Conservation (phyloP, 441 rosid species). For the Populus hybrid region DNA sequence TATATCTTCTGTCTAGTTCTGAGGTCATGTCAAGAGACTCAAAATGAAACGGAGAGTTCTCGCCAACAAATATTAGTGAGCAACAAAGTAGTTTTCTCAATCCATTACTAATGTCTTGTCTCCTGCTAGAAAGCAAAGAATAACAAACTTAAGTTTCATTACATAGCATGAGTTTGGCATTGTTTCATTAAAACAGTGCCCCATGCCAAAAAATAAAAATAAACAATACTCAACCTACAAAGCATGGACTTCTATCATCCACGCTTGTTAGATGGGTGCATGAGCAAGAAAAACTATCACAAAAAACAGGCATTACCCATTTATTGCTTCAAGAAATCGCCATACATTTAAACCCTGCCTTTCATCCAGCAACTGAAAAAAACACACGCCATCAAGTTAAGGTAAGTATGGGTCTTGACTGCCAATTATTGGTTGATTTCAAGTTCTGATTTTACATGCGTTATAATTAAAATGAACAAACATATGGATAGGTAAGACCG, state of each 20-base stretch:
- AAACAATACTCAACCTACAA: neutral
- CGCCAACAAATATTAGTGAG: constrained; percentile 67
- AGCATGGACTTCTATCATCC: neutral
- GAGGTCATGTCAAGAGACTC: constrained; percentile 71
- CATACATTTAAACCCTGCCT: constrained; percentile 72
- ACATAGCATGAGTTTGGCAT: neutral
- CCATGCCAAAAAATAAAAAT: neutral
- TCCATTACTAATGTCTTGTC: constrained; percentile 74
- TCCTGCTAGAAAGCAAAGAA: constrained; percentile 42
- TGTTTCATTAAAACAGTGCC: neutral
- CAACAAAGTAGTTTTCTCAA: constrained; percentile 74
- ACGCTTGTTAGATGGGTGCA: neutral
- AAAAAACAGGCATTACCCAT: constrained; percentile 42
- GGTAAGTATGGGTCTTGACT: neutral
- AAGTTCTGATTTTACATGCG: neutral
- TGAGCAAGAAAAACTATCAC: neutral
- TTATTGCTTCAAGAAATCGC: constrained; percentile 84
- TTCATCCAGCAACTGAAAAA: constrained; percentile 70
- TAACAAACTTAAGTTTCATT: neutral
- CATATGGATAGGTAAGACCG: neutral
- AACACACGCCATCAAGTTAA: constrained; percentile 8
- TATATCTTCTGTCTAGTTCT: constrained; percentile 59
- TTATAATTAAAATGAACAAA: constrained; percentile 6
- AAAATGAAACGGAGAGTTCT: constrained; percentile 65
- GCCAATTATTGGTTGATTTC: neutral